phyloP scores from a whole-genome alignment of 176 grass and related monocot genomes.

The Melocanna baccifera region DNA sequence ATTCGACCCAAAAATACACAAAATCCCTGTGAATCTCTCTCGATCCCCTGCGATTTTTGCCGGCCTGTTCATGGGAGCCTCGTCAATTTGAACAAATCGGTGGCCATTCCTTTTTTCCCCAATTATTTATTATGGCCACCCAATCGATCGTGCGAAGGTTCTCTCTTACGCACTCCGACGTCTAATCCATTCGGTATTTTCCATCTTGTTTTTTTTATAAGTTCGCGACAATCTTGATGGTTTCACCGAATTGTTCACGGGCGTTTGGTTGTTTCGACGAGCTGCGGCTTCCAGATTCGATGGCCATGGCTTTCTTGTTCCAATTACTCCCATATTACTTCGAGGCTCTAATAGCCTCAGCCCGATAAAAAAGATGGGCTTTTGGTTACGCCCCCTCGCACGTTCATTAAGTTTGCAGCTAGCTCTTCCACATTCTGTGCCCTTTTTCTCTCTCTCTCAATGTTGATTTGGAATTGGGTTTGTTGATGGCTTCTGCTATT shows the following conservation, averaged over 20 bases:
- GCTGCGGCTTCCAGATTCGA: slow-evolving; percentile 24
- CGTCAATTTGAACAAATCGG: not conserved
- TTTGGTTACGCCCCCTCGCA: slow-evolving; percentile 37
- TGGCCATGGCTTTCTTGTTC: not conserved
- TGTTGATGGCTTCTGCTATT: not conserved
- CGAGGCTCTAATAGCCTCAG: slow-evolving; percentile 22
- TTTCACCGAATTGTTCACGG: not conserved
- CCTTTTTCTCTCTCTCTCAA: not conserved
- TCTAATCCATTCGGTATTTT: not conserved
- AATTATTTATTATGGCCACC: not conserved
- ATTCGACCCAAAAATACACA: not conserved
- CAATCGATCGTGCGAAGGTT: not conserved
- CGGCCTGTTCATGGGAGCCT: not conserved
- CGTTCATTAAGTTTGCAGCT: not conserved
- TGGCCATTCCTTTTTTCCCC: not conserved
- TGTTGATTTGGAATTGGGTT: not conserved
- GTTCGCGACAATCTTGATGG: not conserved
- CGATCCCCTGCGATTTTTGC: not conserved
- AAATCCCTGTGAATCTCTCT: not conserved
- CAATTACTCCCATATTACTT: slow-evolving; percentile 25
- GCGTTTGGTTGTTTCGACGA: slow-evolving; percentile 6
- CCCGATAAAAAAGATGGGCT: not conserved
- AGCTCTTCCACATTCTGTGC: not conserved
- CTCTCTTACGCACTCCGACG: not conserved
- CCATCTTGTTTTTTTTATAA: too few species aligned